These are phyloP conservation scores for Chrysoporthe deuterocubensis DNA, from an alignment of 2,329 filamentous ascomycete species.

Conservation along the genomic window DNA sequence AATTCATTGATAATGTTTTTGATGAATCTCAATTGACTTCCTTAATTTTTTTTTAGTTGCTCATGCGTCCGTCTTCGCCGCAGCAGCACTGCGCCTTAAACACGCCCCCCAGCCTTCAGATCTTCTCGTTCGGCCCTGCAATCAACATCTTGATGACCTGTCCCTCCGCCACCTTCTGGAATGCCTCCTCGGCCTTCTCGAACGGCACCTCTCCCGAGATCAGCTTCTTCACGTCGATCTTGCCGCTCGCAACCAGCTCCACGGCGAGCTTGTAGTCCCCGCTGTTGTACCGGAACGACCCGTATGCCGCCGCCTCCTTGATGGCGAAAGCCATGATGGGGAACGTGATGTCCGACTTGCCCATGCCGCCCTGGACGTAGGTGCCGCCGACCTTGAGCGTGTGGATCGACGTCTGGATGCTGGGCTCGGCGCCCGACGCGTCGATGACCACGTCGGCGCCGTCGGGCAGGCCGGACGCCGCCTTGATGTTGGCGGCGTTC, in stretches of 20 bases:
- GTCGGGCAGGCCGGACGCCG: slow-evolving; percentile 63
- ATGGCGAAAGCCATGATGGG: slow-evolving; percentile 88
- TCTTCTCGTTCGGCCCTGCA: slow-evolving; percentile 66
- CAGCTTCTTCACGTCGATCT: slow-evolving; percentile 80
- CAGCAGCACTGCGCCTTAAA: neutral
- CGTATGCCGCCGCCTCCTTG: slow-evolving; percentile 86
- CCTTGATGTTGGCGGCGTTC: slow-evolving; percentile 72
- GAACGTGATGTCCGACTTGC: slow-evolving; percentile 83
- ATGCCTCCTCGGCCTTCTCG: slow-evolving; percentile 81
- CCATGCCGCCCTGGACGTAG: slow-evolving; percentile 90
- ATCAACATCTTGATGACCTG: slow-evolving; percentile 76
- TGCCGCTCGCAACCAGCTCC: slow-evolving; percentile 72
- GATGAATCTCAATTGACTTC: no score
- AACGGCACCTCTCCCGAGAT: slow-evolving; percentile 81
- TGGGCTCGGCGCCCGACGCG: slow-evolving; percentile 77
- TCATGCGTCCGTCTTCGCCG: neutral
- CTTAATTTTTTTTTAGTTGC: no score
- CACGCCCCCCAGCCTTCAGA: slow-evolving; percentile 31
- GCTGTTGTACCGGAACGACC: slow-evolving; percentile 86
- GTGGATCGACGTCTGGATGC: slow-evolving; percentile 76
- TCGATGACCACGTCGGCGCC: slow-evolving; percentile 83
- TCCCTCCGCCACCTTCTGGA: slow-evolving; percentile 82
- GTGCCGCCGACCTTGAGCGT: slow-evolving; percentile 71
- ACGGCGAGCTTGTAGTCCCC: slow-evolving; percentile 88
- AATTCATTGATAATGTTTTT: no score